Percentiles rank a stretch among this genome's conserved stretches.
Conservation (phyloP, 148 eudicot genomes). For the Heliamphora exappendiculata region DNA sequence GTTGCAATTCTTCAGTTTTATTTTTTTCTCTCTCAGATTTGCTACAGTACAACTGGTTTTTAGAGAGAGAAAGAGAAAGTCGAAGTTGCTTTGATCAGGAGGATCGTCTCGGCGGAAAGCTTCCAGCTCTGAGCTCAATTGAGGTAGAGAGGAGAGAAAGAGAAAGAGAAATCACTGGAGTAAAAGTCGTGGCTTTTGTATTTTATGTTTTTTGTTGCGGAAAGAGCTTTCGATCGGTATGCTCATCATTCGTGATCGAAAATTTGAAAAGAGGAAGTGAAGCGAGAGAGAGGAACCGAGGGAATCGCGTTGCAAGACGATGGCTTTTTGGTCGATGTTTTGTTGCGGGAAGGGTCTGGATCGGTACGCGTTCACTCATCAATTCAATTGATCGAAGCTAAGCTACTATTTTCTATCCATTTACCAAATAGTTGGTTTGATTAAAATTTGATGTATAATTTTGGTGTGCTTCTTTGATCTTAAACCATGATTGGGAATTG, state of each 20-base stretch:
- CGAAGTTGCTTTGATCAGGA: neutral
- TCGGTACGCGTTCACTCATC: slow-evolving; percentile 32
- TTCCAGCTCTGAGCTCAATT: neutral
- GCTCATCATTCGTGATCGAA: neutral
- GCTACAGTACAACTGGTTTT: too few relatives aligned
- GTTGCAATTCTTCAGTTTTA: too few relatives aligned
- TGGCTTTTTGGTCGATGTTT: slow-evolving; percentile 38
- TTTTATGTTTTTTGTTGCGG: neutral
- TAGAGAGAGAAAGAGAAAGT: too few relatives aligned
- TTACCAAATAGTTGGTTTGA: neutral
- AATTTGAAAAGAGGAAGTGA: neutral
- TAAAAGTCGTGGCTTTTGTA: too few relatives aligned
- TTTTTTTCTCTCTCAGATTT: too few relatives aligned
- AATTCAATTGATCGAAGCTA: slow-evolving; percentile 11
- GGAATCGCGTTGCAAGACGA: neutral
- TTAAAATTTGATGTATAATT: neutral
- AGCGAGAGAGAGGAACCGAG: neutral
- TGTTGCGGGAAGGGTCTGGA: slow-evolving; percentile 40
- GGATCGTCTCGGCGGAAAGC: neutral
- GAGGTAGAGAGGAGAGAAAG: neutral
- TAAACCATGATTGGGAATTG: neutral
- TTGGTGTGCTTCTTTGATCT: neutral
- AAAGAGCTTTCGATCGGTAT: neutral
- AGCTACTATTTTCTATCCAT: neutral
- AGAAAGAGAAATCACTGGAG: neutral